Base-by-base conservation (phyloP, 2,329 filamentous ascomycete genomes). In the Diaporthe eres region DNA sequence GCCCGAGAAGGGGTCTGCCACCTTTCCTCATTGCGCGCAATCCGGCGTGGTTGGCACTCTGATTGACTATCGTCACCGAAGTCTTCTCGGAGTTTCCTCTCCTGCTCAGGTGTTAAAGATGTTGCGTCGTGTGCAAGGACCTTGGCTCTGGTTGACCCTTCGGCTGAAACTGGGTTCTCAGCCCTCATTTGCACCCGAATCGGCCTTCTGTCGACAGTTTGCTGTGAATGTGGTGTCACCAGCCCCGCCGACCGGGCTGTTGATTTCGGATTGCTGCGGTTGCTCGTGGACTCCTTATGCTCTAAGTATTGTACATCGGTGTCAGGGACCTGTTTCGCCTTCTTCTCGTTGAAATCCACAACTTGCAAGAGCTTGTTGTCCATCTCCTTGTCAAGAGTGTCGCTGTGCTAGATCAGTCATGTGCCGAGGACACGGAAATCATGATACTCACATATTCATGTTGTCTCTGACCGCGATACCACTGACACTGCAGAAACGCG, bases 171-270 rank as follows among this genome's bases (percentile, higher is more conserved):
- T 22, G n/a, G 15, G 13, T 19, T 51, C 15, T 75, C 70, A 28
- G 15, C 42, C n/a, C 44, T 75, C 74, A 75, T 75, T 28, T 68
- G 74, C n/a, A 22, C 37, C 42, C 70, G 63, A 28, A 77, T n/a
- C 22, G 34, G 37, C 55, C 71, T 74, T 3, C 25, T 22, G 13
- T 17, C 15, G 13, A 31, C 63, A 47, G 37, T 25, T 53, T 67
- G 55, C 25, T 53, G 63, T 12, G 71, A 58, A 13, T 49, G 34
- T 12, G 34, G 22, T 39, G 63, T 22, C 22, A 42, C 39, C 3
- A 22, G 49, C 49, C 15, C 17, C 19, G 34, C 31, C 4, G 42
- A 31, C 25, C 39, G 58, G n/a, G 22, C 22, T 47, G 47, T n/a
- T 3, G 28, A 9, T 22, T 49, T 42, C 19, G 47, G n/a, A 17